Percentiles rank a stretch among this genome's conserved stretches.
phyloP scores from a whole-genome alignment of 2,329 filamentous ascomycete species.

The Pseudocercospora crystallina region DNA sequence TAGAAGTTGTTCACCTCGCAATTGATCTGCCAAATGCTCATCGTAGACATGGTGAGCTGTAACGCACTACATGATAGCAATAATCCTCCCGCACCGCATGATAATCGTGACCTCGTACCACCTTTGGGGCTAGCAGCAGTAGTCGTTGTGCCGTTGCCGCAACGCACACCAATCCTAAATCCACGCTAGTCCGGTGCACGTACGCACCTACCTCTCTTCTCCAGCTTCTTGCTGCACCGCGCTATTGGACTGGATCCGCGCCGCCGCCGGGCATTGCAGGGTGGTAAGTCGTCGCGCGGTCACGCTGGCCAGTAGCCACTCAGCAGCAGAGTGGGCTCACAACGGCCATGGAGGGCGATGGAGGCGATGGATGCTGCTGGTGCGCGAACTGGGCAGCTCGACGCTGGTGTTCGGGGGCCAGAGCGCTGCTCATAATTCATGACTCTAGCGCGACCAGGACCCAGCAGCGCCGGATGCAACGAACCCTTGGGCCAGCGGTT shows the following conservation, averaged over 20 bases:
- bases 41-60: too few species aligned
- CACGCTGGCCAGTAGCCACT: too few species aligned
- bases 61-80: background rate
- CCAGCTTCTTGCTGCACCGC: slow-evolving; percentile 19
- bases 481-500: slow-evolving; percentile 19
- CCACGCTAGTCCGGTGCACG: slow-evolving; percentile 14
- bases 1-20: background rate
- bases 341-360: too few species aligned
- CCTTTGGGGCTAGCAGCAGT: slow-evolving; percentile 1
- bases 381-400: too few species aligned
- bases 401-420: slow-evolving; percentile 2
- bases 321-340: too few species aligned
- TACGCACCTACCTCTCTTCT: slow-evolving; percentile 13
- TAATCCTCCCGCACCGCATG: slow-evolving; percentile 2
- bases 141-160: too few species aligned
- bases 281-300: slow-evolving; percentile 15
- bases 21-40: too few species aligned
- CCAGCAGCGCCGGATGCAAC: slow-evolving; percentile 11
- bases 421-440: slow-evolving; percentile 18
- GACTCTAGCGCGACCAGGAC: slow-evolving; percentile 19
- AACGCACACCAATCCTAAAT: background rate
- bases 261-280: slow-evolving; percentile 10
- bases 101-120: slow-evolving; percentile 18
- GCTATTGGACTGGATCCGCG: slow-evolving; percentile 14
- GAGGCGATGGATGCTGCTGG: too few species aligned